phyloP scores from a whole-genome alignment of 2,329 filamentous ascomycete species.

The Fusarium sp. region DNA sequence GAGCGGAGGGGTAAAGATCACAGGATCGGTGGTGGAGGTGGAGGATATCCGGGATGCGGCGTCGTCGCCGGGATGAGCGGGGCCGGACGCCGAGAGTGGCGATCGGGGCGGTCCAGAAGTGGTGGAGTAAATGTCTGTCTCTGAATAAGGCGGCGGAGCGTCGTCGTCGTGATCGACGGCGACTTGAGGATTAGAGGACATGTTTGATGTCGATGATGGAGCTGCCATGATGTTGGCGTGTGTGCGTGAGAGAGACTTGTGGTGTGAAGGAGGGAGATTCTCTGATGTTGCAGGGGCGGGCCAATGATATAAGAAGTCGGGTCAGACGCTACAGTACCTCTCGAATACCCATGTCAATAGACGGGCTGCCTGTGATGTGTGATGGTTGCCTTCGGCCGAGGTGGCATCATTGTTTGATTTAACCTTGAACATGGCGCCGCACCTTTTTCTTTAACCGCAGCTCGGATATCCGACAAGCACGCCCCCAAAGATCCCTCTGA shows the following conservation, averaged over 20 bases:
- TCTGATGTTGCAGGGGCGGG: background rate
- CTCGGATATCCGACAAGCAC: background rate
- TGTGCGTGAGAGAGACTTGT: background rate
- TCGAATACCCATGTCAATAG: no score
- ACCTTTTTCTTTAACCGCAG: background rate
- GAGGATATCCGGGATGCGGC: conserved; percentile 54
- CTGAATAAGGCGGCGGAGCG: conserved; percentile 67
- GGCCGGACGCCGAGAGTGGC: conserved; percentile 32
- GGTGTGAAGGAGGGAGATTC: background rate
- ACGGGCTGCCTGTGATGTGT: no score
- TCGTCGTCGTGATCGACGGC: conserved; percentile 51
- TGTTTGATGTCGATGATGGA: conserved; percentile 25
- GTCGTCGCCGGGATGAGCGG: conserved; percentile 51
- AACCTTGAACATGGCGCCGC: conserved; percentile 3
- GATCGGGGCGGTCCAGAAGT: conserved; percentile 46
- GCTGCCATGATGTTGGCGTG: conserved; percentile 27
- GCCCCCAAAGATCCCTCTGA: background rate
- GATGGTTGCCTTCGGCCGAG: conserved; percentile 3
- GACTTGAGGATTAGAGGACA: conserved; percentile 24
- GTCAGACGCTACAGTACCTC: background rate
- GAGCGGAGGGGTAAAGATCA: conserved; percentile 65
- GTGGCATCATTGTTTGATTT: conserved; percentile 23
- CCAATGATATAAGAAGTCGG: background rate
- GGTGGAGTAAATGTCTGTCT: conserved; percentile 67
- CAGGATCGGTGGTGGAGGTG: conserved; percentile 57